Evolutionary conservation across 495 filamentous ascomycete species (phyloP).

Genomic region (Neurospora sp.): DNA sequence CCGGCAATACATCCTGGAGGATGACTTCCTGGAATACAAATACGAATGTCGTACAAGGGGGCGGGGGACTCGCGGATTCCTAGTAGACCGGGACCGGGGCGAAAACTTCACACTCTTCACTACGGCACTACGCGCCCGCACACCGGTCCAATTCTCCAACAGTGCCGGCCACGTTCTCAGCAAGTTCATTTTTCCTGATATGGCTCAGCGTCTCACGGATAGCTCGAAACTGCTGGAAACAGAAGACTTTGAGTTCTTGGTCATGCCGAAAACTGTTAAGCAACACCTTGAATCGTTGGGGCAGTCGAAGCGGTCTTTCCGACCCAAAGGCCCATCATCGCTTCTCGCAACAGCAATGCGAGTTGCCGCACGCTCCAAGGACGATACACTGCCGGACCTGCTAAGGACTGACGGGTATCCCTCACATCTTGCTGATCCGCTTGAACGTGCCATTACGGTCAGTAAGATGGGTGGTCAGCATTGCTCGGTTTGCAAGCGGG

Average conservation of each 20-base stretch:
- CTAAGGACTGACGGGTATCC: background rate
- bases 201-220: background rate
- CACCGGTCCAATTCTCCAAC: conserved; percentile 16
- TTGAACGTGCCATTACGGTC: conserved; percentile 8
- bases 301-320: background rate
- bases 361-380: background rate
- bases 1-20: background rate
- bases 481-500: conserved; percentile 17
- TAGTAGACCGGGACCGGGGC: background rate
- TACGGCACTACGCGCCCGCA: conserved; percentile 11
- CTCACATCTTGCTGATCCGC: background rate
- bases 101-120: conserved; percentile 6
- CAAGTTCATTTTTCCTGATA: conserved; percentile 9
- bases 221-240: background rate
- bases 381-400: conserved; percentile 2
- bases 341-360: conserved; percentile 17
- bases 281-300: background rate
- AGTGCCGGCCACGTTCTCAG: conserved; percentile 1
- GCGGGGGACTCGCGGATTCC: background rate
- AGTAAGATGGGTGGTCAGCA: conserved; percentile 8
- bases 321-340: conserved; percentile 10
- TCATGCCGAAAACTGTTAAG: conserved; percentile 1
- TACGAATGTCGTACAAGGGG: background rate
- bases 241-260: conserved; percentile 14
- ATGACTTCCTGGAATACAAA: background rate